phyloP scores from a whole-genome alignment of 2,329 filamentous ascomycete genomes.

The Fusarium paranaense region DNA sequence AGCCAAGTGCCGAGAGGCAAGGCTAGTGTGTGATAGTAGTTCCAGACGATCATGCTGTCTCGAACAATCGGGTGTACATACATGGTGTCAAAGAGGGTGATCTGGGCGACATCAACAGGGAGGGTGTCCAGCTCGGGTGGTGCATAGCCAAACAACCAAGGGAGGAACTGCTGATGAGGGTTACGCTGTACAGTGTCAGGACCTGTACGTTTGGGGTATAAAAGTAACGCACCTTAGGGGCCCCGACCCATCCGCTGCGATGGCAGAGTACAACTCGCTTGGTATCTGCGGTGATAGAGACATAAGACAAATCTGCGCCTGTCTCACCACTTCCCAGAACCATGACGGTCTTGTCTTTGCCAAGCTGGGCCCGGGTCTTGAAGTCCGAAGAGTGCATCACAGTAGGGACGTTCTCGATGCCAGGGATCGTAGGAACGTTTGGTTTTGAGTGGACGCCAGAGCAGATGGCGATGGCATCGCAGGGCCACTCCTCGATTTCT shows the following conservation, averaged over 20 bases:
- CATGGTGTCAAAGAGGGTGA: slow-evolving; percentile 23
- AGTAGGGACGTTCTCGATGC: background rate
- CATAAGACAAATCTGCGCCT: slow-evolving; percentile 55
- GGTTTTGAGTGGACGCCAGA: slow-evolving; percentile 19
- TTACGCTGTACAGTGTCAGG: background rate
- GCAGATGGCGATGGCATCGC: slow-evolving; percentile 17
- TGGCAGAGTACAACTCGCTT: slow-evolving; percentile 56
- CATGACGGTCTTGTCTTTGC: slow-evolving; percentile 53
- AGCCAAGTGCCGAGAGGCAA: slow-evolving; percentile 12
- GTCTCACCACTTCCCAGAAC: slow-evolving; percentile 59
- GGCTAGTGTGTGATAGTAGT: slow-evolving; percentile 21
- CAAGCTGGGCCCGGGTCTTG: slow-evolving; percentile 55
- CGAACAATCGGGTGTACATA: slow-evolving; percentile 26
- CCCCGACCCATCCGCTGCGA: slow-evolving; percentile 51
- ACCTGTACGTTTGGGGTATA: accelerated
- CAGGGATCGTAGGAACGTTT: slow-evolving; percentile 5
- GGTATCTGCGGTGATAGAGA: slow-evolving; percentile 56
- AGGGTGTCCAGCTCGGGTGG: slow-evolving; percentile 3
- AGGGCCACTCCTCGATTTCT: background rate
- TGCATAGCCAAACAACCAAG: slow-evolving; percentile 23
- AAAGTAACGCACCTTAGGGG: slow-evolving; percentile 15
- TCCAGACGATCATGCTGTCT: slow-evolving; percentile 23
- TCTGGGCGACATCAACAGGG: slow-evolving; percentile 15
- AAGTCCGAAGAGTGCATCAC: slow-evolving; percentile 58
- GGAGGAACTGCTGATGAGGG: slow-evolving; percentile 18